These are phyloP conservation scores for Albophoma yamanashiensis DNA, from an alignment of 2,329 filamentous ascomycete species.

Conservation along the genomic window DNA sequence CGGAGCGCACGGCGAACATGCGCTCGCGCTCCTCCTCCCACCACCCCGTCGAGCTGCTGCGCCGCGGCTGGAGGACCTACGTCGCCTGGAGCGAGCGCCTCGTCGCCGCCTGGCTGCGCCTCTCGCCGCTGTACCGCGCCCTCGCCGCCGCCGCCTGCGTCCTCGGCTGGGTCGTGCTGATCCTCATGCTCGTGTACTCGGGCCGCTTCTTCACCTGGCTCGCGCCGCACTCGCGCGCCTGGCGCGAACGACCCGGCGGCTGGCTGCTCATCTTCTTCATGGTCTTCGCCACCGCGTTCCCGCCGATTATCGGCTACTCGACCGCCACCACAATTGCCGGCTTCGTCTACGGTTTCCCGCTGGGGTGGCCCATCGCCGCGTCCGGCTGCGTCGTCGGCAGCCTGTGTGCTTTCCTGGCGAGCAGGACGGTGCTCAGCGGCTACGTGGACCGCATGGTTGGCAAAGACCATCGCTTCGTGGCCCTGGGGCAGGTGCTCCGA, in stretches of 20 bases:
- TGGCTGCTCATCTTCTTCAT: conserved; percentile 67
- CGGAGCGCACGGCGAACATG: conserved; percentile 12
- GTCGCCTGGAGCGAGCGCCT: conserved; percentile 31
- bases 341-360: conserved; percentile 45
- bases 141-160: conserved; percentile 42
- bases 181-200: conserved; percentile 69
- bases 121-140: conserved; percentile 52
- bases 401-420: conserved; percentile 68
- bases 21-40: conserved; percentile 15
- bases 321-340: conserved; percentile 49
- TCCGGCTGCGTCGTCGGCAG: conserved; percentile 70
- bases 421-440: conserved; percentile 63
- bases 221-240: conserved; percentile 61
- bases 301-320: conserved; percentile 80
- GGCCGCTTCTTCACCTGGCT: conserved; percentile 70
- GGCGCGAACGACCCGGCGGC: conserved; percentile 63
- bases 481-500: conserved; percentile 77
- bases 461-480: conserved; percentile 76
- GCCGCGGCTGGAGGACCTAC: conserved; percentile 19
- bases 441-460: conserved; percentile 77
- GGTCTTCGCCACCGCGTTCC: conserved; percentile 70
- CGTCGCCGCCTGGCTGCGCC: conserved; percentile 38
- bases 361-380: conserved; percentile 75
- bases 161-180: conserved; percentile 39
- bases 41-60: conserved; percentile 15